phyloP scores from a whole-genome alignment of 2,329 filamentous ascomycete genomes.

The Colletotrichum noveboracense region DNA sequence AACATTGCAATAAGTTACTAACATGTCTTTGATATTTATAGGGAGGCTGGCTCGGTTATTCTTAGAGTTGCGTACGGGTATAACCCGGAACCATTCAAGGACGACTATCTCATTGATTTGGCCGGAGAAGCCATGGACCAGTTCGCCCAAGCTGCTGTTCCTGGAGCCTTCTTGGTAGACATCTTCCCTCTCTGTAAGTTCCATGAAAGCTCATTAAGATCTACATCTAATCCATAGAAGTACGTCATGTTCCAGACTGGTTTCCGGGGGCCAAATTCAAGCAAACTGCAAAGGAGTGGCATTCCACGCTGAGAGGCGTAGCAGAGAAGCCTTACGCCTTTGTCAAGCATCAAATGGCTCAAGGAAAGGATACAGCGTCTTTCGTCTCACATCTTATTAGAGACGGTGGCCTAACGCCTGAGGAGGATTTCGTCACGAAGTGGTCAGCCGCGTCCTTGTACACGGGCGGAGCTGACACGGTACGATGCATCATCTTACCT shows the following conservation, averaged over 20 bases:
- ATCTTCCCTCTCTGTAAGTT: conserved; percentile 19
- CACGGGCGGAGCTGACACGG: conserved; percentile 22
- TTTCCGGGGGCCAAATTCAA: conserved; percentile 22
- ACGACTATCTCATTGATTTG: conserved; percentile 19
- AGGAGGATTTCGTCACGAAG: background rate
- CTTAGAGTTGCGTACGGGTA: conserved; percentile 23
- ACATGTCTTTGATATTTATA: accelerated
- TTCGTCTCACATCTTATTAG: conserved; percentile 4
- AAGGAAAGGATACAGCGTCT: conserved; percentile 7
- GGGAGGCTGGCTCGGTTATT: conserved; percentile 20
- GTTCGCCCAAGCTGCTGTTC: conserved; percentile 17
- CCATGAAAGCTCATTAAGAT: accelerated
- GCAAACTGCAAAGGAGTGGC: conserved; percentile 10
- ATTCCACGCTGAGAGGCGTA: background rate
- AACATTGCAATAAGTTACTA: accelerated
- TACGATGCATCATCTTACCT: conserved; percentile 9
- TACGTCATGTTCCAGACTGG: conserved; percentile 21
- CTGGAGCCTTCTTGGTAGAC: conserved; percentile 23
- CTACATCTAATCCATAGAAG: conserved; percentile 23
- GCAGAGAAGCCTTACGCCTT: conserved; percentile 21
- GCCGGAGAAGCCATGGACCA: conserved; percentile 10
- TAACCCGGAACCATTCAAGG: conserved; percentile 14
- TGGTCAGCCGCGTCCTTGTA: conserved; percentile 17
- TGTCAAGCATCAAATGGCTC: conserved; percentile 27
- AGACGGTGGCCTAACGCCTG: background rate